Evolutionary conservation across 768 basidiomycete genomes (phyloP), one percentile per base, ranked within the genome.

Genomic region (Phlebiopsis flavidoalba): DNA sequence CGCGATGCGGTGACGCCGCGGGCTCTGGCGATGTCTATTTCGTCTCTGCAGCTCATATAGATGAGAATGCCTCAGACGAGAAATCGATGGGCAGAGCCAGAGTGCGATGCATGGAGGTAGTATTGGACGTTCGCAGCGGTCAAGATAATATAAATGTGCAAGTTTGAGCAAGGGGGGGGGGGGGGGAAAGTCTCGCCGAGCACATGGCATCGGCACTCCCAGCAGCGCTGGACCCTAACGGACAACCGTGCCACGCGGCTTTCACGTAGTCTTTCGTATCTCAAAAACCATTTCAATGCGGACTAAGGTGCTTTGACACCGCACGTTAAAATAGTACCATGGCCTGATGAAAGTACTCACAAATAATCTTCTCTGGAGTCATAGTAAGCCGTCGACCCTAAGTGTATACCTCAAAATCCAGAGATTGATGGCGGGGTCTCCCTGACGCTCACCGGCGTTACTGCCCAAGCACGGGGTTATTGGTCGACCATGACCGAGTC

Each of bases 1-100:
- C 74, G n/a, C n/a, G 72, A 71, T 5, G 68, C 40, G 12, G 58
- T 45, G 69, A 64, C 57, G 48, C 58, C 21, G 61, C 49, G 21
- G 69, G 61, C 5, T 60, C 49, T 8, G 65, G 48, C 19, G 62
- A 63, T 26, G 58, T 60, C 62, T n/a, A 63, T 63, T 43, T 60
- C 15, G 31, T 21, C 17, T 14, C 21, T 40, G 52, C n/a, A 37
- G 54, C 24, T 11, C 40, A 33, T 35, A 14, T 22, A 31, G n/a
- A n/a, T n/a, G n/a, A 36, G 14, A 26, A 15, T 12, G 35, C 22
- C 10, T 35, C 6, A 48, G 10, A n/a, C n/a, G 50, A 14, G 35
- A 53, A n/a, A 58, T 57, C 48, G 51, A 49, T 40, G n/a, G n/a
- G n/a, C n/a, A n/a, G n/a, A n/a, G n/a, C n/a, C n/a, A n/a, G n/a